Base-by-base conservation (phyloP, 805 yeast genomes). In the Dipodascus albidus region DNA sequence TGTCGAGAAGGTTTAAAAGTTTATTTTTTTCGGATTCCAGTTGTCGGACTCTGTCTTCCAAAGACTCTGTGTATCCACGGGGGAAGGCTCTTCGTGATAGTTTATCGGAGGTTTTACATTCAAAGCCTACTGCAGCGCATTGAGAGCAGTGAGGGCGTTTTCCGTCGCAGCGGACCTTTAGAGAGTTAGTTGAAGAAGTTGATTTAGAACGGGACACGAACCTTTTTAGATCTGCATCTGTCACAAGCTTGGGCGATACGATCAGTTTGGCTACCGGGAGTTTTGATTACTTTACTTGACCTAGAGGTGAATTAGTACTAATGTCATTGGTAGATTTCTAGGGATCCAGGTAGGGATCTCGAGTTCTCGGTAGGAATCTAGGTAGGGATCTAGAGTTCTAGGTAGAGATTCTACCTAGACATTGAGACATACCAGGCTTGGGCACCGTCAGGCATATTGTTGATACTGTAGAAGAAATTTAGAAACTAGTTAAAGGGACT, bases 201-300 rank as follows among this genome's bases (percentile, higher is more conserved):
- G 44, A 38, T 4, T 4, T 4, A 14, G 20, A 8, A 6, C 6
- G 44, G 17, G 20, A n/a, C 3, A 22, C 49, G 22, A 11, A 47
- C 49, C 19, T 47, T 86, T 63, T 85, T 86, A 50, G 86, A 79
- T 51, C 96, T 72, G 63, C 96, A 89, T 51, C 97, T 70, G 64
- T 88, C 96, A 67, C 96, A 88, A 0, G 96, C 96, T 64, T 88
- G 96, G 0, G 96, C 90, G 1, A 86, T 85, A 54, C 96, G 70
- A 54, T 80, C 83, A 0, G 77, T 73, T 23, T 77, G 73, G 14
- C 81, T 71, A 1, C 91, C 90, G 1, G 87, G 87, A 1, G 87
- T 77, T 57, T 78, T 77, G 54, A 86, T 87, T 44, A 79, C 77
- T 59, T 79, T 81, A 68, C 72, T 64, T 44, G 31, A 35, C 2